phyloP scores from a whole-genome alignment of 345 rosid species.

The Carallia pectinifolia region DNA sequence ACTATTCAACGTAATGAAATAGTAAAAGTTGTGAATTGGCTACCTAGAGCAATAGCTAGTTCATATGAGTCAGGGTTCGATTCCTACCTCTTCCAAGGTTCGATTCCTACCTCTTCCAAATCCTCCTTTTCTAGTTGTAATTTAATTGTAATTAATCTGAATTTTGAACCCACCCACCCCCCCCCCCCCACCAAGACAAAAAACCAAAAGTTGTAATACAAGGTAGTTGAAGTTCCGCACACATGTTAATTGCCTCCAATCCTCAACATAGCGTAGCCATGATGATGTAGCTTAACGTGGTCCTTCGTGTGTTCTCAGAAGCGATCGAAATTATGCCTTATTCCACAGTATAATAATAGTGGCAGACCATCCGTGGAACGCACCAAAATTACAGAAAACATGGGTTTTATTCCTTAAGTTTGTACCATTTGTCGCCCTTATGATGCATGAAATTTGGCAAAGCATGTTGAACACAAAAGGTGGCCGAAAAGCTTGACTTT shows the following conservation, averaged over 20 bases:
- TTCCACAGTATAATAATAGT: slow-evolving; percentile 5
- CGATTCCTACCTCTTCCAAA: too few species aligned
- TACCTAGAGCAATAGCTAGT: too few species aligned
- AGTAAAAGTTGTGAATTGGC: slow-evolving; percentile 19
- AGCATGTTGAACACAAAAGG: slow-evolving; percentile 25
- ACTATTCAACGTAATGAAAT: slow-evolving; percentile 45
- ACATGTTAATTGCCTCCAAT: slow-evolving; percentile 28
- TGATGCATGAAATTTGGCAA: slow-evolving; percentile 34
- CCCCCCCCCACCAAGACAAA: too few species aligned
- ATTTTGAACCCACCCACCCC: too few species aligned
- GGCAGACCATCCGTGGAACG: slow-evolving; percentile 34
- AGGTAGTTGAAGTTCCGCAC: slow-evolving; percentile 36
- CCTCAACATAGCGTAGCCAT: slow-evolving; percentile 26
- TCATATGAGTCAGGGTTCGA: too few species aligned
- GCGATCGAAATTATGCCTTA: neutral
- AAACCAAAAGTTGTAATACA: slow-evolving; percentile 22
- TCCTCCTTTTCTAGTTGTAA: too few species aligned
- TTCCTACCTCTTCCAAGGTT: too few species aligned
- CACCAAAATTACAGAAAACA: slow-evolving; percentile 27
- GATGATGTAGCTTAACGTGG: slow-evolving; percentile 30
- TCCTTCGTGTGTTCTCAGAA: slow-evolving; percentile 18
- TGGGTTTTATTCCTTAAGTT: slow-evolving; percentile 8
- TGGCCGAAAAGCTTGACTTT: slow-evolving; percentile 94
- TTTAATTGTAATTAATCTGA: too few species aligned
- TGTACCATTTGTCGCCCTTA: neutral